A percentile compares a stretch with the other conserved stretches of the same genome.
Conservation (phyloP, 2,329 filamentous ascomycete species). For the Aureobasidium subglaciale region DNA sequence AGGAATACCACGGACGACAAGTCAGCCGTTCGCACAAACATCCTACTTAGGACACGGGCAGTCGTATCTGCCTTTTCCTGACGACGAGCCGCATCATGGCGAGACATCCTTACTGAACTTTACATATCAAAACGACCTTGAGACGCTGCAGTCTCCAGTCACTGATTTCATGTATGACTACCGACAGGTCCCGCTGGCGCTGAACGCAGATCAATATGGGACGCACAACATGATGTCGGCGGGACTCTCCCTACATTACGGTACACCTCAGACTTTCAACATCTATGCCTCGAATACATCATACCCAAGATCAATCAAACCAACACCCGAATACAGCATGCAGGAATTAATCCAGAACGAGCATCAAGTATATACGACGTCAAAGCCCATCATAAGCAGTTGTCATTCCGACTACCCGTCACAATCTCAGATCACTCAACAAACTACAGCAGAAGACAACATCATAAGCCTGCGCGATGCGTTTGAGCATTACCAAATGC, state of each 20-base stretch:
- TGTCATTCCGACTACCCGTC: not conserved
- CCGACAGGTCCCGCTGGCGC: not conserved
- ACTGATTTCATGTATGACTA: not conserved
- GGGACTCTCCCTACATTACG: not conserved
- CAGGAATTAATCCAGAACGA: not conserved
- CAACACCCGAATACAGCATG: not conserved
- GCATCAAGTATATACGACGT: not conserved
- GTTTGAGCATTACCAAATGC: conserved; percentile 55
- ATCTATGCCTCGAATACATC: not conserved
- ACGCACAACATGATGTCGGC: not conserved
- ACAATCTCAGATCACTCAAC: conserved; percentile 42
- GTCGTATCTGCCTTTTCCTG: not conserved
- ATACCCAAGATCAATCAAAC: not conserved
- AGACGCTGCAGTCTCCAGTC: not conserved
- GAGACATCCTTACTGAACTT: not conserved
- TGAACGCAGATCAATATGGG: not conserved
- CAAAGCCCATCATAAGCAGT: not conserved
- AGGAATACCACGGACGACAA: not conserved
- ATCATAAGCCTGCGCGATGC: conserved; percentile 48
- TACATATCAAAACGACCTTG: not conserved
- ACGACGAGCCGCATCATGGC: not conserved
- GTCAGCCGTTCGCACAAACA: not conserved
- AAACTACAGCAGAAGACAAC: conserved; percentile 27
- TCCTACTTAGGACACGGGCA: not conserved
- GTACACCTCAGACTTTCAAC: not conserved